A percentile compares a stretch with the other conserved stretches of the same genome.
Conservation (phyloP, 2,329 filamentous ascomycete genomes). For the Colletotrichum sansevieriae region DNA sequence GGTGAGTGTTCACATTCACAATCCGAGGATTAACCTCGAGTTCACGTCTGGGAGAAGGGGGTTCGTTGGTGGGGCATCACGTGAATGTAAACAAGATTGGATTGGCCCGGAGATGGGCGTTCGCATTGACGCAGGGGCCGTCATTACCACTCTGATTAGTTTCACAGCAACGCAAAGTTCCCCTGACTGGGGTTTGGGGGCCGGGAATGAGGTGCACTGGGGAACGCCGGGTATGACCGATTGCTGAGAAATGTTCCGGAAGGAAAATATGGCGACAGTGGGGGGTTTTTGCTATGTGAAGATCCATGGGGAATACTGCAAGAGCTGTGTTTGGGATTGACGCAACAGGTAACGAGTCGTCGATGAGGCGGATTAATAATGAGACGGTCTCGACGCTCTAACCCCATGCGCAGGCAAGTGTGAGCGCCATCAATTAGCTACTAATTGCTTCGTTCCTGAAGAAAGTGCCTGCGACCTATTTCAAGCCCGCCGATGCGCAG, state of each 20-base stretch:
- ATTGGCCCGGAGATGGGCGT: conserved; percentile 33
- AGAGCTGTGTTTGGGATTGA: too few relatives aligned
- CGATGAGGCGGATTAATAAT: too few relatives aligned
- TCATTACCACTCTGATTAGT: conserved; percentile 23
- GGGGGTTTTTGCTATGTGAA: too few relatives aligned
- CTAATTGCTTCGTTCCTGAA: too few relatives aligned
- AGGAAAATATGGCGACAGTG: not conserved
- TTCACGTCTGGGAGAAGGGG: conserved; percentile 6
- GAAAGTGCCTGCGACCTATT: too few relatives aligned
- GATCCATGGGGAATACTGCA: too few relatives aligned
- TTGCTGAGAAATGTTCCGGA: not conserved
- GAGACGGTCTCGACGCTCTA: too few relatives aligned
- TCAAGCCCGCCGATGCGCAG: too few relatives aligned
- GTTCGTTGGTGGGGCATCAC: conserved; percentile 27
- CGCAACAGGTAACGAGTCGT: too few relatives aligned
- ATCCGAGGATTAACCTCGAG: not conserved
- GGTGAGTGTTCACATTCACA: conserved; percentile 4
- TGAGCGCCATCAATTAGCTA: too few relatives aligned
- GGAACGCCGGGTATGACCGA: not conserved
- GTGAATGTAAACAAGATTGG: conserved; percentile 40
- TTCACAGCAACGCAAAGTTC: conserved; percentile 21
- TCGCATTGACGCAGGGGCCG: conserved; percentile 38
- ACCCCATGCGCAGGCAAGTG: too few relatives aligned
- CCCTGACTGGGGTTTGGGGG: conserved; percentile 23
- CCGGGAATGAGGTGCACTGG: not conserved